phyloP scores from a whole-genome alignment of 352 stramenopile genomes.

The Phytopythium helicoides region DNA sequence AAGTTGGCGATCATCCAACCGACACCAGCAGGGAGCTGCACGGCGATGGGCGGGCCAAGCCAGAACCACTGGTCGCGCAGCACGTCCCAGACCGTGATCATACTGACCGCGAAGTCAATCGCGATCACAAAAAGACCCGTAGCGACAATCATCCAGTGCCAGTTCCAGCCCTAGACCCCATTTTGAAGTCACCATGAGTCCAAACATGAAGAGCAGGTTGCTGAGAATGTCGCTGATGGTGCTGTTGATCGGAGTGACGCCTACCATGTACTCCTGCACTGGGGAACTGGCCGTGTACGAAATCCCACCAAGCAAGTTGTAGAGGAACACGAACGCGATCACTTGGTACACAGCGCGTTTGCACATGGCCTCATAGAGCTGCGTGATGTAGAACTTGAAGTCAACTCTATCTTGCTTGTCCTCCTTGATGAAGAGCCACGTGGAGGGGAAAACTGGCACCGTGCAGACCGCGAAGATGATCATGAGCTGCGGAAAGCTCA shows the following conservation, averaged over 20 bases:
- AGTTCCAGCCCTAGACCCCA: slow-evolving; percentile 31
- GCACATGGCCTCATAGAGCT: slow-evolving; percentile 29
- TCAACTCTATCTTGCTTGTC: slow-evolving; percentile 21
- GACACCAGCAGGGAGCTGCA: slow-evolving; percentile 16
- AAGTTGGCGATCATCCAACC: slow-evolving; percentile 20
- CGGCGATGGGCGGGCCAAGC: slow-evolving; percentile 9
- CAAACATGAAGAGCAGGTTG: slow-evolving; percentile 16
- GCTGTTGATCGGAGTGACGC: slow-evolving; percentile 21
- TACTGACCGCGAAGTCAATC: slow-evolving; percentile 8
- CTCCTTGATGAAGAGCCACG: slow-evolving; percentile 56
- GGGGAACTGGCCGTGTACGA: slow-evolving; percentile 13
- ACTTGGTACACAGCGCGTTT: slow-evolving; percentile 28
- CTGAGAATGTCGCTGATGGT: slow-evolving; percentile 17
- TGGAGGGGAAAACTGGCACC: slow-evolving; percentile 15
- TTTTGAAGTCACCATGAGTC: slow-evolving; percentile 20
- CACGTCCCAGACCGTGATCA: slow-evolving; percentile 13
- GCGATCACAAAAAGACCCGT: slow-evolving; percentile 11
- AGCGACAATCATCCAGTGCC: slow-evolving; percentile 24
- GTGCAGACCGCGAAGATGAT: slow-evolving; percentile 20
- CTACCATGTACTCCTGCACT: slow-evolving; percentile 18
- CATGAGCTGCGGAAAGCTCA: slow-evolving; percentile 30
- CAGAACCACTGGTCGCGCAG: slow-evolving; percentile 15
- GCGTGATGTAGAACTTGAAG: slow-evolving; percentile 18
- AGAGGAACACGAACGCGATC: slow-evolving; percentile 19
- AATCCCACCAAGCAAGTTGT: slow-evolving; percentile 19